Evolutionary conservation across 2,329 filamentous ascomycete species (phyloP).

Genomic region (Epichloe festucae): DNA sequence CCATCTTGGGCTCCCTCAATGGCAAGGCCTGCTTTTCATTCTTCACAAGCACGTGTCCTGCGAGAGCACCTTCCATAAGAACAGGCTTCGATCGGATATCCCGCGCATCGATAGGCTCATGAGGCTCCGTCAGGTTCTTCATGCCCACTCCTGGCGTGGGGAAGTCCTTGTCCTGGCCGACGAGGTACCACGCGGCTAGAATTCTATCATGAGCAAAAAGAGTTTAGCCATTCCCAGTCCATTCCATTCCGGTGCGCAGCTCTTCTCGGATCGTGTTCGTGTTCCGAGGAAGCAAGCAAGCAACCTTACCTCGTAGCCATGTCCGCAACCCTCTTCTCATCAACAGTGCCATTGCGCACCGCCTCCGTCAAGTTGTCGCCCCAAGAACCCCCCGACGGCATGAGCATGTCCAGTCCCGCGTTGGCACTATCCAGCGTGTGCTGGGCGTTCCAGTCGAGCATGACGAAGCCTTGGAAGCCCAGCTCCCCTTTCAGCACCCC

Average conservation of each 20-base stretch:
- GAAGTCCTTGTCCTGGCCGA: conserved; percentile 35
- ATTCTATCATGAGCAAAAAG: conserved; percentile 32
- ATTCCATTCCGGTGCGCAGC: background rate
- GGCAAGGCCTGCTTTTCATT: conserved; percentile 53
- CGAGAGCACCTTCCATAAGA: conserved; percentile 40
- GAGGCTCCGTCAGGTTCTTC: conserved; percentile 44
- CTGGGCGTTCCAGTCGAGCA: conserved; percentile 58
- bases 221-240: background rate
- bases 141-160: conserved; percentile 36
- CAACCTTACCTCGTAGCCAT: conserved; percentile 53
- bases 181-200: conserved; percentile 45
- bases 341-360: conserved; percentile 64
- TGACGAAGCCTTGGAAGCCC: conserved; percentile 55
- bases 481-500: conserved; percentile 51
- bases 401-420: conserved; percentile 57
- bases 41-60: conserved; percentile 64
- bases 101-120: conserved; percentile 35
- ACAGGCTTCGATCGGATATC: conserved; percentile 29
- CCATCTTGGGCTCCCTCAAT: conserved; percentile 38
- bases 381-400: conserved; percentile 42
- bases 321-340: conserved; percentile 58
- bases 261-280: background rate
- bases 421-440: conserved; percentile 43
- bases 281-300: conserved; percentile 18
- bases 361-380: conserved; percentile 60